These are phyloP conservation scores for Cercospora canescens DNA, from an alignment of 2,329 filamentous ascomycete genomes.

Conservation along the genomic window DNA sequence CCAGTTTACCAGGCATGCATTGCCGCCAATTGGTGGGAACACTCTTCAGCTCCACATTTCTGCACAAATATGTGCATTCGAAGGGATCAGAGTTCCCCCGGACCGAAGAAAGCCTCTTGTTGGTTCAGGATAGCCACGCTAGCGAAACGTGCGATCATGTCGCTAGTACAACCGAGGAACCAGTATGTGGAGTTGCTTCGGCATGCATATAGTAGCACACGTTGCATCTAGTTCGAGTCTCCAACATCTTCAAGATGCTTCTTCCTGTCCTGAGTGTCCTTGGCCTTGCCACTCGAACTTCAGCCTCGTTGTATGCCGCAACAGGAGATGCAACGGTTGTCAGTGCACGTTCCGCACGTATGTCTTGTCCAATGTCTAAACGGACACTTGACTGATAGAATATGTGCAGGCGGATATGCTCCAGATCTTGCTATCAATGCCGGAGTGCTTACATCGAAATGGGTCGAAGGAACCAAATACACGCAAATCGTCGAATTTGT, in stretches of 20 bases:
- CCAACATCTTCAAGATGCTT: background rate
- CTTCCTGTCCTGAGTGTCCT: background rate
- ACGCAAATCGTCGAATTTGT: conserved; percentile 1
- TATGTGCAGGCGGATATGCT: background rate
- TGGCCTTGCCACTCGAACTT: background rate
- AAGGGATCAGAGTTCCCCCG: background rate
- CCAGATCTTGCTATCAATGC: background rate
- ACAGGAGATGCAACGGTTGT: background rate
- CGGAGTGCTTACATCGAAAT: background rate
- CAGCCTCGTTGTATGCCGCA: background rate
- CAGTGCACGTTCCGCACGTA: background rate
- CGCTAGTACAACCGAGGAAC: background rate
- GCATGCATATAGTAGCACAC: background rate
- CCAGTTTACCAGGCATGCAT: background rate
- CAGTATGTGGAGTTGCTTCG: background rate
- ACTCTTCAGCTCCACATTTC: background rate
- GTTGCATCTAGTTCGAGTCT: background rate
- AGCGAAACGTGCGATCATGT: background rate
- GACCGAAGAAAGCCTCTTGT: background rate
- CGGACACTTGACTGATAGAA: background rate
- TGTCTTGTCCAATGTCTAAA: background rate
- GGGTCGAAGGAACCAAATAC: background rate
- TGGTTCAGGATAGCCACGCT: background rate
- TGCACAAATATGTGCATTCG: background rate
- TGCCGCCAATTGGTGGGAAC: background rate